Percentiles rank a stretch among this genome's conserved stretches.
phyloP scores from a whole-genome alignment of 2,329 filamentous ascomycete genomes.

The Raffaelea arxii region DNA sequence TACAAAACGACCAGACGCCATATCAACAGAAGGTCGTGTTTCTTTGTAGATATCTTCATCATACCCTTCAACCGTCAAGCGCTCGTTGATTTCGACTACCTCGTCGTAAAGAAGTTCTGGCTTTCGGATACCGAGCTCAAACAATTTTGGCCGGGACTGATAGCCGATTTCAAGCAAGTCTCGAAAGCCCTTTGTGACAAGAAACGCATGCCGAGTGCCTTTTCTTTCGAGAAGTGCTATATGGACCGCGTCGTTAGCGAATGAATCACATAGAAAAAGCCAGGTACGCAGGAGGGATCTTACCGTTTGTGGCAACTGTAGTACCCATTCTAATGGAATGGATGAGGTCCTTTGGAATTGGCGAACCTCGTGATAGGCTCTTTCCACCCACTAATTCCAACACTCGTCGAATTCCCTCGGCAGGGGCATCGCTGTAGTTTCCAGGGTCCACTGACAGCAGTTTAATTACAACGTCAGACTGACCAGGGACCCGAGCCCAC shows the following conservation, averaged over 20 bases:
- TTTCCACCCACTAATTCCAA: not conserved
- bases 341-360: conserved; percentile 3
- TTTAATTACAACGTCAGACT: conserved; percentile 37
- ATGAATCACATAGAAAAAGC: not conserved
- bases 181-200: conserved; percentile 11
- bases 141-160: conserved; percentile 11
- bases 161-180: conserved; percentile 11
- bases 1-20: conserved; percentile 24
- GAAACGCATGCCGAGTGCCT: conserved; percentile 9
- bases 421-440: conserved; percentile 59
- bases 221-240: conserved; percentile 12
- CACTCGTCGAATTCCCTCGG: conserved; percentile 49
- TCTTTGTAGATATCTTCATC: conserved; percentile 21
- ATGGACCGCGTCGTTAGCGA: not conserved
- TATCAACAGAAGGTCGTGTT: conserved; percentile 24
- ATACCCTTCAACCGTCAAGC: conserved; percentile 17
- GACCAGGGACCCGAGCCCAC: conserved; percentile 20
- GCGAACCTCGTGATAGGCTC: not conserved
- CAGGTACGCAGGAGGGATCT: not conserved
- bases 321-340: conserved; percentile 12
- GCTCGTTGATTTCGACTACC: conserved; percentile 11
- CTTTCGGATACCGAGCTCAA: conserved; percentile 9
- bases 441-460: conserved; percentile 57
- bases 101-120: conserved; percentile 9
- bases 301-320: conserved; percentile 2